Evolutionary conservation across 148 eudicot species (phyloP).

Genomic region (Chenopodium album): DNA sequence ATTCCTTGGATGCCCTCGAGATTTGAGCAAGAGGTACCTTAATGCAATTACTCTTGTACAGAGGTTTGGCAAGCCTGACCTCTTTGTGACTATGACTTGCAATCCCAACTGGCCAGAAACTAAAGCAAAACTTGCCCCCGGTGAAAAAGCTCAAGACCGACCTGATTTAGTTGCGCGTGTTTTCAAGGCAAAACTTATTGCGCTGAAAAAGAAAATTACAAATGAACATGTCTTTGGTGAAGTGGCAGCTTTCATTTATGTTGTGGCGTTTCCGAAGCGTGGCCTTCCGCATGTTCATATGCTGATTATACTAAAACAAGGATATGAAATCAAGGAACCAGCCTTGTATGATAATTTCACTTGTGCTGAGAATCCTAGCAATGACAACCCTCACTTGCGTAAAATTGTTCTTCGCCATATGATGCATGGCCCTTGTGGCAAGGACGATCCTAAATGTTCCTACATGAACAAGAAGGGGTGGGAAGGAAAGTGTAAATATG

Average conservation of each 20-base stretch:
- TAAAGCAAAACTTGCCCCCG: neutral
- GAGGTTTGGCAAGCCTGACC: constrained; percentile 14
- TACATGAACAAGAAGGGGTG: neutral
- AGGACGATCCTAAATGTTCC: neutral
- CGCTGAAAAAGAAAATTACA: neutral
- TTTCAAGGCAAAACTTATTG: neutral
- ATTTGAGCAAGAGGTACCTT: neutral
- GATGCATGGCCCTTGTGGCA: constrained; percentile 15
- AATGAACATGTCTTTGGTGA: neutral
- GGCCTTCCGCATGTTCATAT: constrained; percentile 6
- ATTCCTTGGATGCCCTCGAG: constrained; percentile 7
- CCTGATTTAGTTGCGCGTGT: neutral
- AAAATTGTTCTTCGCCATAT: neutral
- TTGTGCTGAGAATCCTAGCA: neutral
- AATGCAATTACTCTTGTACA: constrained; percentile 17
- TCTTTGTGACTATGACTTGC: neutral
- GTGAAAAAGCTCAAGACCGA: neutral
- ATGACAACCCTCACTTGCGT: neutral
- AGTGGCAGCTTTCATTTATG: neutral
- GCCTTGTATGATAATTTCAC: neutral
- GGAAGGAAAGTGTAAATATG: neutral
- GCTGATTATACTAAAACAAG: neutral
- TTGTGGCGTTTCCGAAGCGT: neutral
- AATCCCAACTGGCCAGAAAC: constrained; percentile 14
- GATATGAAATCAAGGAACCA: neutral